These are phyloP conservation scores for Hordeum pubiflorum DNA, from an alignment of 202 grass and related monocot species.

Conservation along the genomic window DNA sequence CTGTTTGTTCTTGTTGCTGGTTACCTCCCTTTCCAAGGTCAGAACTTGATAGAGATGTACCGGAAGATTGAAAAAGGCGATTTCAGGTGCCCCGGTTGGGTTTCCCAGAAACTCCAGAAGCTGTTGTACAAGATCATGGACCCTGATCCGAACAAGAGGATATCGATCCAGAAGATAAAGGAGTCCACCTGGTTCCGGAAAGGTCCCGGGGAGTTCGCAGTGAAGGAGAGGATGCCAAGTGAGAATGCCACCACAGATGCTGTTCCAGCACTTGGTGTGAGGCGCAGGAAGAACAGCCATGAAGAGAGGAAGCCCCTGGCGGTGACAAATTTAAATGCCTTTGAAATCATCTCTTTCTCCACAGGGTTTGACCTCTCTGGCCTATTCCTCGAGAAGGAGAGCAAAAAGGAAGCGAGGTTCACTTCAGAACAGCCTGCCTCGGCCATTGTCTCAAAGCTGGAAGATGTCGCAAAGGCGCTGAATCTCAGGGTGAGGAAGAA, in stretches of 20 bases:
- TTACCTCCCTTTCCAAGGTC: constrained; percentile 76
- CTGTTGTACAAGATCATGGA: constrained; percentile 67
- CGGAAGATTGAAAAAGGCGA: constrained; percentile 53
- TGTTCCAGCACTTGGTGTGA: background rate
- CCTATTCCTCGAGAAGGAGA: constrained; percentile 44
- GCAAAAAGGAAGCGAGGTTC: constrained; percentile 58
- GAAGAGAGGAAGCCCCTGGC: constrained; percentile 29
- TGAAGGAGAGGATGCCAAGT: constrained; percentile 9
- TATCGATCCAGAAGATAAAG: constrained; percentile 64
- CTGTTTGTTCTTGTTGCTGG: constrained; percentile 68
- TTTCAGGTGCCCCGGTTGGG: constrained; percentile 69
- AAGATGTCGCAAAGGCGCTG: constrained; percentile 44
- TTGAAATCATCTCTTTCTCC: constrained; percentile 85
- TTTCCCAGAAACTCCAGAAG: constrained; percentile 57
- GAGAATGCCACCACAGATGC: constrained; percentile 10
- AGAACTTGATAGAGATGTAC: constrained; percentile 92
- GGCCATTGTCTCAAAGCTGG: constrained; percentile 50
- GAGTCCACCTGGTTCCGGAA: constrained; percentile 76
- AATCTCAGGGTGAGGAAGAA: constrained; percentile 83
- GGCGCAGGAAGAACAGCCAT: constrained; percentile 12
- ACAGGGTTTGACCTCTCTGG: constrained; percentile 72
- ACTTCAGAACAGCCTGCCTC: constrained; percentile 54
- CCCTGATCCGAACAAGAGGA: constrained; percentile 60
- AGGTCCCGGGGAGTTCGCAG: constrained; percentile 30
- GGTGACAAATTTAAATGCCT: constrained; percentile 67